Evolutionary conservation across 2,329 filamentous ascomycete genomes (phyloP), one percentile per base, ranked within the genome.

Genomic region (Hansfordia pulvinata): DNA sequence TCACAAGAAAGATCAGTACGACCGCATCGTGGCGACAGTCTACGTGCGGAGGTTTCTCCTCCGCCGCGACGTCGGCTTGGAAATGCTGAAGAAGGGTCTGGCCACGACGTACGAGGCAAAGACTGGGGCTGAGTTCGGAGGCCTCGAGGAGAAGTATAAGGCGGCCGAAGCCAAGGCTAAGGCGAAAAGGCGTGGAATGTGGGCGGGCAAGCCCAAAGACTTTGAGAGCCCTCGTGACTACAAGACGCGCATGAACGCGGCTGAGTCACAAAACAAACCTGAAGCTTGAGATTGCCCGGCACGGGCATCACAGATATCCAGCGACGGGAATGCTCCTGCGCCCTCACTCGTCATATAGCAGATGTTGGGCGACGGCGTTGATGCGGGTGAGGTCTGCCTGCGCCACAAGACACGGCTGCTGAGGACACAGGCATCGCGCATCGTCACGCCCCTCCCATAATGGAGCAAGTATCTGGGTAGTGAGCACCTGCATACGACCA

Each of bases 71-170:
- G 80, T 98, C 5, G 85, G 88, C 3, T 56, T 86, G 33, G 80
- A 92, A 50, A 92, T 98, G 86, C 55, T 98, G 34, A 81, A 74
- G 54, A 64, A 59, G 13, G 90, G 90, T 1, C 56, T 92, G 35
- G 90, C 88, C 20, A 93, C 84, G 3, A 78, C 90, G 3, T 98
- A 96, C 49, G 90, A 96, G 55, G 88, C 84, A 16, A 96, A 93
- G 53, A 69, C 64, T 5, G 90, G 88, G 3, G 78, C 72, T 12
- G 90, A 96, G 47, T 98, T 90, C 60, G 90, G 90, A 14, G 72
- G 75, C 0, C 59, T 68, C 30, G 69, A 75, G 40, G 55, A 60
- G 25, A 50, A 63, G 32, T 88, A 88, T 47, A 64, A 70, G 36
- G 63, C 58, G 33, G 74, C 74, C 5, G 76, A 86, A 53, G 63